Evolutionary conservation across 495 filamentous ascomycete species (phyloP).

Genomic region (Aspergillus hancockii): DNA sequence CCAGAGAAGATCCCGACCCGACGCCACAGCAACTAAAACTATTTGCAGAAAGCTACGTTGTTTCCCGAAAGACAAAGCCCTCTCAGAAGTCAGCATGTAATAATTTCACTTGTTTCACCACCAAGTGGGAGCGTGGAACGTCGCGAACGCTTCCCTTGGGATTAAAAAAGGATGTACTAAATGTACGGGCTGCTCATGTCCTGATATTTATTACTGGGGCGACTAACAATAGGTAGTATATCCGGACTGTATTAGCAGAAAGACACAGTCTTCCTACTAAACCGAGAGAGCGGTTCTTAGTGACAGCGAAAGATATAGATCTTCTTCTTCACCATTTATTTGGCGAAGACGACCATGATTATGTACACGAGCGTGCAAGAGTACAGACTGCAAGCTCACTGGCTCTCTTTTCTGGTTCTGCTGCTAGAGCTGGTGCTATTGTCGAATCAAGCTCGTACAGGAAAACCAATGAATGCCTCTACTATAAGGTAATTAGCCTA

Average conservation of each 20-base stretch:
- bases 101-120: constrained; percentile 5
- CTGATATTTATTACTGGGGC: neutral
- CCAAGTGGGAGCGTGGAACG: constrained; percentile 11
- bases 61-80: constrained; percentile 1
- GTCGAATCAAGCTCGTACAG: constrained; percentile 25
- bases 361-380: constrained; percentile 21
- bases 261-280: constrained; percentile 10
- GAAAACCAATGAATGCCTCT: constrained; percentile 22
- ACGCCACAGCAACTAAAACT: constrained; percentile 8
- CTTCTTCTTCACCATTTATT: constrained; percentile 23
- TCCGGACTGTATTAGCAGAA: neutral
- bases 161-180: constrained; percentile 10
- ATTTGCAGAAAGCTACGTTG: constrained; percentile 14
- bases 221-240: constrained; percentile 6
- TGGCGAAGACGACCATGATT: constrained; percentile 21
- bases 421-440: constrained; percentile 16
- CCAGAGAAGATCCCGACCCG: constrained; percentile 16
- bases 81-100: constrained; percentile 4
- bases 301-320: constrained; percentile 14
- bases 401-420: constrained; percentile 21
- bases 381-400: constrained; percentile 20
- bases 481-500: constrained; percentile 29
- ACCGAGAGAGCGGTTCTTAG: constrained; percentile 4
- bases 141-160: neutral
- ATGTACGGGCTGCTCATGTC: constrained; percentile 4